These are phyloP conservation scores for Emergomyces africanus DNA, from an alignment of 2,329 filamentous ascomycete genomes.

Conservation along the genomic window DNA sequence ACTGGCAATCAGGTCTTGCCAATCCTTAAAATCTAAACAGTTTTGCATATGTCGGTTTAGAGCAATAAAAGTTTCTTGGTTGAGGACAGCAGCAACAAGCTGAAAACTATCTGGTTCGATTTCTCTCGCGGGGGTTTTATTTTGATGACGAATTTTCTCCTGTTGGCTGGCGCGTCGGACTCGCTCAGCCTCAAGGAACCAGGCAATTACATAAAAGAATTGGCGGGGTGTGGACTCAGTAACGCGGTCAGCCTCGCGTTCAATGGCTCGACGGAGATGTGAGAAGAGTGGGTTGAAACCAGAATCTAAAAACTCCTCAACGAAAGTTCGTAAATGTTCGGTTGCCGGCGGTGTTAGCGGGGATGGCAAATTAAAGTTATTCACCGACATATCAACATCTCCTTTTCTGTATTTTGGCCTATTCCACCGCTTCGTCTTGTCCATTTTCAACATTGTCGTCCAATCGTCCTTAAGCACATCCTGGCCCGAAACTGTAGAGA, in stretches of 20 bases:
- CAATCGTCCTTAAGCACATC: constrained; percentile 64
- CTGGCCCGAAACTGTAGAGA: constrained; percentile 80
- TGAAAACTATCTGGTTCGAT: constrained; percentile 64
- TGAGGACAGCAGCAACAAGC: constrained; percentile 76
- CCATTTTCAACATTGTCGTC: constrained; percentile 72
- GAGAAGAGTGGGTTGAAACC: constrained; percentile 87
- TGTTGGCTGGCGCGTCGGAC: constrained; percentile 52
- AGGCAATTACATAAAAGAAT: constrained; percentile 83
- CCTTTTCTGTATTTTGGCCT: constrained; percentile 57
- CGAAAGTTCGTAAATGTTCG: constrained; percentile 65
- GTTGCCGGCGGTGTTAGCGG: constrained; percentile 60
- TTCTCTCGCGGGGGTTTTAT: constrained; percentile 37
- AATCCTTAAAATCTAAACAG: constrained; percentile 68
- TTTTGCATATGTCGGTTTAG: constrained; percentile 72
- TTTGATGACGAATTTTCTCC: constrained; percentile 37
- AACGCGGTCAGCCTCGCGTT: constrained; percentile 74
- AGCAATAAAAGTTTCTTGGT: constrained; percentile 88
- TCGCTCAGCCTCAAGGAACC: constrained; percentile 83
- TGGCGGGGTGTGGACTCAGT: constrained; percentile 65
- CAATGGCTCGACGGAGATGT: constrained; percentile 76
- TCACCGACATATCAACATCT: constrained; percentile 44
- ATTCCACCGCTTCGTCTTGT: constrained; percentile 79
- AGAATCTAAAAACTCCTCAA: constrained; percentile 87
- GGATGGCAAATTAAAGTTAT: constrained; percentile 64
- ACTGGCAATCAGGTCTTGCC: constrained; percentile 72